Base-by-base conservation (phyloP, 2,329 filamentous ascomycete species). In the Penicillium sp. region DNA sequence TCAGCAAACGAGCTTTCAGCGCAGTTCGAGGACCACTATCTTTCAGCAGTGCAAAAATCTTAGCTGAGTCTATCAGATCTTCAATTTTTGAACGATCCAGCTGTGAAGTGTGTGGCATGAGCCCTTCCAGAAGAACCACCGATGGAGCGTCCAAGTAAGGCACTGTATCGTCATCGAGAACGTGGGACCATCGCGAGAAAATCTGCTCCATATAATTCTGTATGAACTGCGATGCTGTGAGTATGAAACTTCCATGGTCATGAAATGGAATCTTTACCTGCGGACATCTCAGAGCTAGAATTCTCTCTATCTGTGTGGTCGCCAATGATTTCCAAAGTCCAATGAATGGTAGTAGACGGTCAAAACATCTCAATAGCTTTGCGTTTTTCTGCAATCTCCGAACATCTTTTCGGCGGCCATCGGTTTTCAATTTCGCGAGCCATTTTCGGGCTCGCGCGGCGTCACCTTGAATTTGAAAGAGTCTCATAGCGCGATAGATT, bases 401-500 rank as follows among this genome's bases (percentile, higher is more conserved):
- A 12, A 52, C 45, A 37, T 52, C 47, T 41, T 47, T 18, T 2
- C 47, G 40, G 12, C 45, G 40, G 8, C 50, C 13, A 5, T 39
- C 13, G 25, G 36, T 24, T 26, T 26, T 45, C 5, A 53, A 18
- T 12, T 35, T 46, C n/a, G 48, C 47, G 32, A 45, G 24, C 51
- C 45, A 53, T 29, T 44, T 46, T 11, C 9, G 26, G 26, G 43
- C 51, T 27, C 37, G 13, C 3, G 32, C 29, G 9, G 1, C 29
- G 18, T 50, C 44, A 2, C 36, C 7, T 1, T 35, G 33, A 43
- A 53, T 11, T 33, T 53, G 45, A 26, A 46, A 43, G 18, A 29
- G 3, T 12, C 51, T 48, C 4, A 50, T 39, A 3, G 33, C 44
- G 26, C 45, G 48, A 39, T 53, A 53, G 12, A 53, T 53, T 24